These are phyloP conservation scores for Paecilomyces variotii DNA, from an alignment of 2,329 filamentous ascomycete genomes.

Conservation along the genomic window DNA sequence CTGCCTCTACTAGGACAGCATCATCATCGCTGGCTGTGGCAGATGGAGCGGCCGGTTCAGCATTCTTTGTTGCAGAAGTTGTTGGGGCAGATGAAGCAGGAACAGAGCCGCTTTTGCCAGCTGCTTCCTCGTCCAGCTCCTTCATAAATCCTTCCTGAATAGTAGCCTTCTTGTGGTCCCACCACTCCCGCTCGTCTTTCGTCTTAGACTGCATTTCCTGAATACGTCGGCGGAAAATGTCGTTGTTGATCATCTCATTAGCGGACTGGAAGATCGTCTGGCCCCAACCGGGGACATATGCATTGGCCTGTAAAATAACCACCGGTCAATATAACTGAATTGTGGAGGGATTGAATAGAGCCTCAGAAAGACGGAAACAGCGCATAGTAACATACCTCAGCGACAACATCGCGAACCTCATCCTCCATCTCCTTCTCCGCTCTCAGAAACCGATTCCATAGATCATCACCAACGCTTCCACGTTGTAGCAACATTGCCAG, in stretches of 20 bases:
- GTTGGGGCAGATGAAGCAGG: conserved; percentile 10
- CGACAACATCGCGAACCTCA: conserved; percentile 86
- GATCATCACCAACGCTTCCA: conserved; percentile 88
- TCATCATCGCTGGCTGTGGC: conserved; percentile 58
- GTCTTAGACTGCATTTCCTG: conserved; percentile 66
- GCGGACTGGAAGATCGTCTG: conserved; percentile 94
- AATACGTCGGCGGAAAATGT: conserved; percentile 63
- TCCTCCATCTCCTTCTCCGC: conserved; percentile 98
- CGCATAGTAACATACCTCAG: conserved; percentile 56
- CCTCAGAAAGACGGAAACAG: background rate
- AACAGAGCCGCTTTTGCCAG: conserved; percentile 2
- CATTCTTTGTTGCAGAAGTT: conserved; percentile 11
- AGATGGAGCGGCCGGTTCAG: conserved; percentile 14
- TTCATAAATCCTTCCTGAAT: conserved; percentile 75
- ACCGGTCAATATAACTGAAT: background rate
- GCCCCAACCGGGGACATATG: conserved; percentile 80
- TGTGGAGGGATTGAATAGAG: background rate
- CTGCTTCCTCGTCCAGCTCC: conserved; percentile 52
- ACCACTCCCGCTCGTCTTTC: conserved; percentile 76
- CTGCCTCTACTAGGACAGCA: conserved; percentile 67
- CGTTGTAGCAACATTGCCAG: conserved; percentile 74
- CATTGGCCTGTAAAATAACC: conserved; percentile 64
- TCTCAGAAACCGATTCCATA: conserved; percentile 85
- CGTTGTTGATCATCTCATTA: conserved; percentile 89
- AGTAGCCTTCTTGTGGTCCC: conserved; percentile 70